Conservation (phyloP, 192 early-diverging fungal genomes). For the Pilobolus umbonatus region DNA sequence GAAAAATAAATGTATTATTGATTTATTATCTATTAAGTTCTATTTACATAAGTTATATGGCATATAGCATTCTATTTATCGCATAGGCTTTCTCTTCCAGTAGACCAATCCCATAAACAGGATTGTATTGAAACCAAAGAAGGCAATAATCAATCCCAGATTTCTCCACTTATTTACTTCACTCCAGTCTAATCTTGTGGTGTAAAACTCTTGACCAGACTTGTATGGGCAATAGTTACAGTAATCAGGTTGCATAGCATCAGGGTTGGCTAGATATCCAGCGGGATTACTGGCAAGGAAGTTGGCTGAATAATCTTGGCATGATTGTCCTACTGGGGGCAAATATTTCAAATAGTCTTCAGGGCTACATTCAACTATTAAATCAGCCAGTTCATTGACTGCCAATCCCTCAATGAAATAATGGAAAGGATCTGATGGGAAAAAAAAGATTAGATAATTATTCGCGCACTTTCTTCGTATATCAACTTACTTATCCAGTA, state of each 20-base stretch:
- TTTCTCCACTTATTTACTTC: conserved; percentile 66
- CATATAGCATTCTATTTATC: too few relatives aligned
- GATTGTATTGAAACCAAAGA: conserved; percentile 54
- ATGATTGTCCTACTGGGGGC: conserved; percentile 55
- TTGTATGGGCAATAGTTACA: conserved; percentile 66
- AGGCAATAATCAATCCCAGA: conserved; percentile 59
- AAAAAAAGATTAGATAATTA: too few relatives aligned
- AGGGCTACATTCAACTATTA: conserved; percentile 42
- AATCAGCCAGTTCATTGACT: conserved; percentile 52
- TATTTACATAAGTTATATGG: too few relatives aligned
- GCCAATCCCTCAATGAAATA: conserved; percentile 65
- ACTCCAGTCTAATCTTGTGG: conserved; percentile 40
- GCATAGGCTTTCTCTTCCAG: conserved; percentile 31
- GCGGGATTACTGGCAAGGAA: conserved; percentile 5
- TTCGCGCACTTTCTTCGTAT: too few relatives aligned
- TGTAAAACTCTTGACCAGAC: conserved; percentile 56
- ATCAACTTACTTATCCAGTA: too few relatives aligned
- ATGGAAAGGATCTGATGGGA: conserved; percentile 60
- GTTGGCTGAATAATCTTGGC: conserved; percentile 43
- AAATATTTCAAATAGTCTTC: conserved; percentile 54
- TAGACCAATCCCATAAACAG: conserved; percentile 37
- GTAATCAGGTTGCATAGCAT: conserved; percentile 18
- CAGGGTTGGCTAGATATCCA: conserved; percentile 11
- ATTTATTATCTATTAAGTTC: too few relatives aligned
- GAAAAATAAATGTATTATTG: too few relatives aligned